Conservation (phyloP, 352 stramenopile species). For the Peronosclerospora sorghi region DNA sequence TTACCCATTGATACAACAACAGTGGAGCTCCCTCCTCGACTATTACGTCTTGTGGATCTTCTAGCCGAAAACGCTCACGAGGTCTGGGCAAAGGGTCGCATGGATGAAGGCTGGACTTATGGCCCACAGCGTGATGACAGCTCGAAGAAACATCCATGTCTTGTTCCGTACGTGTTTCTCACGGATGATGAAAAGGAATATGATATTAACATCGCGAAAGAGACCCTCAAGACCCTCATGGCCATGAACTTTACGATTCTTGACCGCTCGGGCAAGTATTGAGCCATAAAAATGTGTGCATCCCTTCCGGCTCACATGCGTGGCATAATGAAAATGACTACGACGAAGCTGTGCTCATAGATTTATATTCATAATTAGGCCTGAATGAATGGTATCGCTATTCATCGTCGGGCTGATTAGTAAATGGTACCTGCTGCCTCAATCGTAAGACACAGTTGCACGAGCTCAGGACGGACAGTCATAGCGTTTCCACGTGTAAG, state of each 20-base stretch:
- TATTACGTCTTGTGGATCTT: constrained; percentile 69
- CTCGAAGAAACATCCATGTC: constrained; percentile 72
- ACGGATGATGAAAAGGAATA: constrained; percentile 84
- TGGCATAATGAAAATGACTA: no score
- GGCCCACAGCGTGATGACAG: constrained; percentile 65
- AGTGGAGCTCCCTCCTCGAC: constrained; percentile 46
- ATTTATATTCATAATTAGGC: no score
- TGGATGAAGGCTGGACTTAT: constrained; percentile 84
- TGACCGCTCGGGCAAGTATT: constrained; percentile 55
- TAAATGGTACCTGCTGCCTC: constrained; percentile 65
- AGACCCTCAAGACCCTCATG: constrained; percentile 82
- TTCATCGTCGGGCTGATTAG: constrained; percentile 9
- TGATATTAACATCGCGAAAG: constrained; percentile 80
- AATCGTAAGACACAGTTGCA: constrained; percentile 66
- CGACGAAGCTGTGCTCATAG: no score
- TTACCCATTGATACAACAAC: constrained; percentile 68
- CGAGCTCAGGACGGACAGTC: constrained; percentile 68
- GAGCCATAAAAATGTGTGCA: no score
- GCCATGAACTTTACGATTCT: constrained; percentile 81
- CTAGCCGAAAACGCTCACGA: constrained; percentile 81
- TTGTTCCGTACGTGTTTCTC: constrained; percentile 85
- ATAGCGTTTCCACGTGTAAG: constrained; percentile 55
- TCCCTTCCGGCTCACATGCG: no score
- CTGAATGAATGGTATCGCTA: constrained; percentile 1
- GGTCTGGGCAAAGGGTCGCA: constrained; percentile 77